phyloP scores from a whole-genome alignment of 2,329 filamentous ascomycete species.

The Aspergillus sp. region DNA sequence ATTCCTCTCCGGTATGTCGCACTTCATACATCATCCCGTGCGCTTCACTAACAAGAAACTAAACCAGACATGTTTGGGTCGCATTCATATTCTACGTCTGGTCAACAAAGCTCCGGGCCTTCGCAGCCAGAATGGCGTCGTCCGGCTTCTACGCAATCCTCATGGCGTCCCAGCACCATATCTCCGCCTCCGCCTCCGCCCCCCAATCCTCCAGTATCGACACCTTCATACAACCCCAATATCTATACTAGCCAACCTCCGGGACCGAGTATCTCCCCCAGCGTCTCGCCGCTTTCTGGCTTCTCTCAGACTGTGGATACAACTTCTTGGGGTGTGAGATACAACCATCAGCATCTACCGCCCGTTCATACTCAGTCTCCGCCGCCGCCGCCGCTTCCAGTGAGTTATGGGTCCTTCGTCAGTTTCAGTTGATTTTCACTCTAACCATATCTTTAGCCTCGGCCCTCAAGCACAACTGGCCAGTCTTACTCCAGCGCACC shows the following conservation, averaged over 20 bases:
- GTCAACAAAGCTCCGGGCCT: constrained; percentile 20
- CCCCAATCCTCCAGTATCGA: constrained; percentile 22
- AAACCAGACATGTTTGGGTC: constrained; percentile 34
- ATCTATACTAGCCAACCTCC: constrained; percentile 28
- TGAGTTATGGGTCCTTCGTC: constrained; percentile 21
- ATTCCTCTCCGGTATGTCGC: constrained; percentile 4
- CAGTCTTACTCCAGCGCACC: constrained; percentile 17
- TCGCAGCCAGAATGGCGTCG: constrained; percentile 41
- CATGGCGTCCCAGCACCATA: constrained; percentile 18
- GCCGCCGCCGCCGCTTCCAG: constrained; percentile 40
- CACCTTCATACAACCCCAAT: constrained; percentile 32
- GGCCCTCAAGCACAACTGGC: constrained; percentile 31
- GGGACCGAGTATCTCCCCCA: constrained; percentile 5
- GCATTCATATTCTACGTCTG: constrained; percentile 26
- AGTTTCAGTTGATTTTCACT: not conserved
- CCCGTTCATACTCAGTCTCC: constrained; percentile 19
- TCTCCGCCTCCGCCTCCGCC: constrained; percentile 21
- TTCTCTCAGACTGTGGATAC: constrained; percentile 26
- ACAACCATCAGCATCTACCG: constrained; percentile 33
- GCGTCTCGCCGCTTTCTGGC: constrained; percentile 17
- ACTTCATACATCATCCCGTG: not conserved
- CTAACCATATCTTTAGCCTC: constrained; percentile 29
- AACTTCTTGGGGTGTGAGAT: constrained; percentile 44
- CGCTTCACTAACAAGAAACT: not conserved
- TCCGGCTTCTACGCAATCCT: constrained; percentile 18